Conservation (phyloP, 202 grass and related monocot genomes). For the Zoysia matrella region DNA sequence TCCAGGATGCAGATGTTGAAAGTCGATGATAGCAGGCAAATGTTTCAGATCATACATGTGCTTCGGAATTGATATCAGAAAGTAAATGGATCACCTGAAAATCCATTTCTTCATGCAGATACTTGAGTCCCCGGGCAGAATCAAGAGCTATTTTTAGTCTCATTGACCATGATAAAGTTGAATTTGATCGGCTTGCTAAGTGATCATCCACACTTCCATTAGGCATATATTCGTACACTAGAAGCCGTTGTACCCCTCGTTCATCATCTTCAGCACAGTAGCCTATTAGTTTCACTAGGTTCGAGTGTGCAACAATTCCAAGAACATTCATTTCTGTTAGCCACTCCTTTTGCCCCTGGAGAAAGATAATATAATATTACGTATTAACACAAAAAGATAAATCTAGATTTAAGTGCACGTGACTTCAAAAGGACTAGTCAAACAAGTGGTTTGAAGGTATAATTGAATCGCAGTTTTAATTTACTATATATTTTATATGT, state of each 20-base stretch:
- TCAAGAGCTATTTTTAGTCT: conserved; percentile 84
- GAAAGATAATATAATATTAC: conserved; percentile 37
- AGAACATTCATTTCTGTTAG: conserved; percentile 97
- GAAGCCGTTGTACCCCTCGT: conserved; percentile 78
- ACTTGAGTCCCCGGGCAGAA: conserved; percentile 80
- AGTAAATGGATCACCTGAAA: conserved; percentile 79
- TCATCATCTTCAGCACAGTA: conserved; percentile 97
- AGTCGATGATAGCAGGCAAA: conserved; percentile 6
- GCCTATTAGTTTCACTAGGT: conserved; percentile 93
- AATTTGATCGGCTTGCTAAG: conserved; percentile 64
- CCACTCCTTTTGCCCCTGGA: conserved; percentile 99
- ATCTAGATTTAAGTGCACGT: conserved; percentile 28
- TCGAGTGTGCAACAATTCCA: conserved; percentile 90
- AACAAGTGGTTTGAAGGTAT: conserved; percentile 10
- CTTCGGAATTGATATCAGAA: neutral
- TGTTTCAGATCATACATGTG: conserved; percentile 1
- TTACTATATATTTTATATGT: neutral
- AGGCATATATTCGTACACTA: conserved; percentile 97
- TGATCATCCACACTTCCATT: conserved; percentile 94
- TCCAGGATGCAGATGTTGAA: conserved; percentile 7
- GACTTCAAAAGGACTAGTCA: conserved; percentile 15
- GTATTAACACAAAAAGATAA: conserved; percentile 3
- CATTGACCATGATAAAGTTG: conserved; percentile 92
- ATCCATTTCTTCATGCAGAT: conserved; percentile 98
- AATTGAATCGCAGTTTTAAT: conserved; percentile 8